A percentile compares a stretch with the other conserved stretches of the same genome.
Evolutionary conservation across 2,329 filamentous ascomycete species (phyloP).

Genomic region (Claviceps maximensis): DNA sequence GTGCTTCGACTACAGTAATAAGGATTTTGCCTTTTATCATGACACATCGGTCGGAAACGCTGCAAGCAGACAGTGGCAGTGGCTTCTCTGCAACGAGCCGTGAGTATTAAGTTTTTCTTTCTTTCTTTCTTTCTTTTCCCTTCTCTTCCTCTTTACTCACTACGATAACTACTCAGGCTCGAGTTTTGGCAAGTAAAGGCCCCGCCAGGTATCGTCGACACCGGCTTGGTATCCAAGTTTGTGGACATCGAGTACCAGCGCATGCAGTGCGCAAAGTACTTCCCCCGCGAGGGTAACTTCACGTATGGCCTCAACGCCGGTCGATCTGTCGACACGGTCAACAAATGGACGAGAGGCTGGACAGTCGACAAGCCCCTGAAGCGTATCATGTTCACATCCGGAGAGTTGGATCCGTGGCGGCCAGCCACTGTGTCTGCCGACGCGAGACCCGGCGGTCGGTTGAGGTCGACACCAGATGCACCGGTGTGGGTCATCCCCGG

Average conservation of each 20-base stretch:
- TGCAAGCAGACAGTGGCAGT: constrained; percentile 37
- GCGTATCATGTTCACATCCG: constrained; percentile 45
- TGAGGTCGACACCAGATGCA: constrained; percentile 29
- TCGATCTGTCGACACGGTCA: constrained; percentile 25
- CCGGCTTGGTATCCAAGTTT: background rate
- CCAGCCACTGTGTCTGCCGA: constrained; percentile 38
- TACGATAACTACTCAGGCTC: too few species aligned
- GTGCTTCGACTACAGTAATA: constrained; percentile 4
- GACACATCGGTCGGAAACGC: constrained; percentile 33
- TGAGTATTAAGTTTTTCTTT: constrained; percentile 10
- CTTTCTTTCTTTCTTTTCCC: background rate
- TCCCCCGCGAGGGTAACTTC: constrained; percentile 24
- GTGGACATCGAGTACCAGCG: constrained; percentile 34
- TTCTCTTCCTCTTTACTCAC: background rate
- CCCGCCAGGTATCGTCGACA: background rate
- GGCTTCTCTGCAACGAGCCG: constrained; percentile 51
- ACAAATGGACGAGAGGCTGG: constrained; percentile 46
- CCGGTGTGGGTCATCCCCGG: constrained; percentile 41
- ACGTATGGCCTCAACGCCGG: constrained; percentile 19
- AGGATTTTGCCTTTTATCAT: constrained; percentile 32
- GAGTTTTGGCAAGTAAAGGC: constrained; percentile 19
- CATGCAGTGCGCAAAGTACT: constrained; percentile 40
- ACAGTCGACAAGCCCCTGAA: constrained; percentile 29
- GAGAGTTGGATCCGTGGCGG: constrained; percentile 47
- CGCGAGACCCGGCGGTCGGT: constrained; percentile 40